Evolutionary conservation across 495 filamentous ascomycete genomes (phyloP), one percentile per base, ranked within the genome.

Genomic region (Aspergillus conjunctus): DNA sequence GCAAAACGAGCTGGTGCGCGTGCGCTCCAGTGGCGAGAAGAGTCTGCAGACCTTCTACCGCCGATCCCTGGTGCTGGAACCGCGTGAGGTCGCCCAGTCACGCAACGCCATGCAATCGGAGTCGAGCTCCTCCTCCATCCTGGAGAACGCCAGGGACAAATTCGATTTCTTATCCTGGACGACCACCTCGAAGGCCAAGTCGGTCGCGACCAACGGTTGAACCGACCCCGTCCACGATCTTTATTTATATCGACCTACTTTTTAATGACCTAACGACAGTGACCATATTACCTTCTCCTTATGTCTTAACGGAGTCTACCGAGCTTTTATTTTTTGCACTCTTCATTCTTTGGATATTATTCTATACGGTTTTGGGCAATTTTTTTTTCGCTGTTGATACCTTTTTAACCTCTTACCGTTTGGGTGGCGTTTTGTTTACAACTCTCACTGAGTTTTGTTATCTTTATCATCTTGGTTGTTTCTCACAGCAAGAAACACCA

Each of bases 11-110:
- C 83, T 98, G 62, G 79, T 89, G 4, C 86, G 91, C 17, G 90
- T 97, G 18, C 89, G 90, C 8, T 87, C 87, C 22, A 86, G 83
- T 32, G 91, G 94, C 61, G 86, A 92, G 66, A 83, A 84, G 61
- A 92, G 90, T 63, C 83, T 92, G 4, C 91, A 94, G 70, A 83
- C 83, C 34, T 86, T 89, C 65, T 92, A 93, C 71, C 87, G 95
- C 55, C 91, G 94, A 59, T 96, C 91, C 31, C 77, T 97, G 37
- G 71, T 94, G 8, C 86, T 98, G 17, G 94, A 98, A 65, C 94
- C 94, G 8, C 80, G 91, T 43, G 92, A 94, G 53, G 37, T 68
- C 3, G 63, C 62, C 30, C 60, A 69, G 54, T 46, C 62, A 33
- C 55, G 61, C 54, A 50, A 18, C 45, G 60, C 50, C 15, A 51